Base-by-base conservation (phyloP, 2,329 filamentous ascomycete genomes). In the Scedosporium boydii region DNA sequence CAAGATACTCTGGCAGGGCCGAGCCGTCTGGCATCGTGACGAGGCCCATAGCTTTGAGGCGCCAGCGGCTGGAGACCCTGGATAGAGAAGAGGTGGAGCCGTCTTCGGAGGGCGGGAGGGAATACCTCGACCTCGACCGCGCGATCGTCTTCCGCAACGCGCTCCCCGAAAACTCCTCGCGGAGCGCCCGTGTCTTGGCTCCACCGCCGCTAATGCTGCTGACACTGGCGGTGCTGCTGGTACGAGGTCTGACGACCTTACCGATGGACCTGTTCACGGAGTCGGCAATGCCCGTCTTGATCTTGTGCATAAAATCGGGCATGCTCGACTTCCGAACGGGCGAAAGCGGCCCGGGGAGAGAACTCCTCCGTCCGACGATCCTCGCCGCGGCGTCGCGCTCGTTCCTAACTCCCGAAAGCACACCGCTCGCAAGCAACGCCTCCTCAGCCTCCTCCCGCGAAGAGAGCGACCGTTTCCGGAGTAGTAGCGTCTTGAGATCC, bases 21-120 rank as follows among this genome's bases (percentile, higher is more conserved):
- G 79, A 77, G n/a, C 82, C 77, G 64, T 84, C 77, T 4, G 79
- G 76, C 76, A 82, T 78, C 64, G 77, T 79, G 2, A 82, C 79
- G 18, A 84, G 75, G 9, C 77, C 78, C 77, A 80, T 79, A 51
- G 78, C 77, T 60, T 79, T 80, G 63, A 81, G 71, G 4, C 73
- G 71, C 78, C 78, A 81, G 46, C 76, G 72, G 60, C 77, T 75
- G 6, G 77, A 79, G 6, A 74, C 74, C 59, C 70, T 76, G 67
- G 75, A 77, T 3, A 68, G 61, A 9, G 71, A 68, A 44, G 67
- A 68, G 3, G 66, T 62, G 6, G 64, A 66, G 9, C 55, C 46
- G n/a, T 55, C 48, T 14, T 53, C 48, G 18, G 60, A 62, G 12
- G 60, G 51, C 44, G 60, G 53, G 18, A 56, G 41, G 5, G 27